Evolutionary conservation across 306 rosid genomes (phyloP), one percentile per base, ranked within the genome.

Genomic region (Vigna unguiculata): DNA sequence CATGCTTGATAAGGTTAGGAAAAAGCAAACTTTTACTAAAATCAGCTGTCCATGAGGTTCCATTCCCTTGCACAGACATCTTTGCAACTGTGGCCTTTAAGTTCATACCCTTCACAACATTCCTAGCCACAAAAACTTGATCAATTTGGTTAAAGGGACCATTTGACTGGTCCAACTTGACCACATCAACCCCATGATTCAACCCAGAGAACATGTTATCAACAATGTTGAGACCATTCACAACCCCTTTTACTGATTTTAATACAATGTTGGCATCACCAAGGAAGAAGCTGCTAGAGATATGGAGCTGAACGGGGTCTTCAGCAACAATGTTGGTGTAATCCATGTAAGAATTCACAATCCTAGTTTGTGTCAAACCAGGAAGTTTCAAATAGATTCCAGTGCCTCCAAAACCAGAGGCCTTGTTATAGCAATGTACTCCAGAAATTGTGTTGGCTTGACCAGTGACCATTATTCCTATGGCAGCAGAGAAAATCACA

Each of bases 361-460:
- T 88, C 72, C 97, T 80, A 0, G 93, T 94, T 81, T 94, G 97
- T 14, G 97, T 88, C 47, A 91, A 71, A 19, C 97, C 91, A 0
- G 95, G 90, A 4, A 88, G 62, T 71, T 76, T 84, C 78, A 93
- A 28, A 74, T 91, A 91, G 64, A 93, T 93, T 63, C 98, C 98
- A 0, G 87, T 83, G 1, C 98, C 98, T 3, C 97, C 98, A 62
- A 95, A 92, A 9, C 86, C 89, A 6, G 89, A 53, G 69, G 98
- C 98, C 72, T 94, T 94, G 38, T 94, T 94, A 76, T 94, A 94
- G 71, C 97, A 94, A 82, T 94, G 98, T 0, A 90, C 96, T 1
- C 96, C 96, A 5, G 90, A 70, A 21, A 95, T 52, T 9, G 61
- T 61, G 32, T 95, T 95, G 24, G 98, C 97, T 34, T 90, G 96